phyloP scores from a whole-genome alignment of 2,329 filamentous ascomycete species.

The Xylaria sp. region DNA sequence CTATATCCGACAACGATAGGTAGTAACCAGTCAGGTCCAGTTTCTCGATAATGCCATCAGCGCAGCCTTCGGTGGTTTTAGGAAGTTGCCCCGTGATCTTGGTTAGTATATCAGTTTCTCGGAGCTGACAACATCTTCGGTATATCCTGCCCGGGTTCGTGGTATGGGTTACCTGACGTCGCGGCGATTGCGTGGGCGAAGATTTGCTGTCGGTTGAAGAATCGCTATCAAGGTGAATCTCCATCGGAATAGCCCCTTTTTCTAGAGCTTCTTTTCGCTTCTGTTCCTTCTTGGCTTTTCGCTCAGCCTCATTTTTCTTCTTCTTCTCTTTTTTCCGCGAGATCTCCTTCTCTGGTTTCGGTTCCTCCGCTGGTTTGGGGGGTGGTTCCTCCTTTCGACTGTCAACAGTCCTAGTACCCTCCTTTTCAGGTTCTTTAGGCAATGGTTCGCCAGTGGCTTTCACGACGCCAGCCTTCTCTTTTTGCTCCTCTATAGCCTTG shows the following conservation, averaged over 20 bases:
- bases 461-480: slow-evolving; percentile 57
- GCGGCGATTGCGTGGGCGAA: slow-evolving; percentile 52
- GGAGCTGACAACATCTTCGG: slow-evolving; percentile 89
- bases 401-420: slow-evolving; percentile 43
- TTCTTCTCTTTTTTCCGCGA: slow-evolving; percentile 94
- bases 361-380: slow-evolving; percentile 47
- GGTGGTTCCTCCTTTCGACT: slow-evolving; percentile 45
- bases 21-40: slow-evolving; percentile 87
- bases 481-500: slow-evolving; percentile 67
- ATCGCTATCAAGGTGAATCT: slow-evolving; percentile 78
- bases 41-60: slow-evolving; percentile 79
- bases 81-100: slow-evolving; percentile 90
- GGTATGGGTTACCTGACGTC: slow-evolving; percentile 75
- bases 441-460: slow-evolving; percentile 55
- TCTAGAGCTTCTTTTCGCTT: slow-evolving; percentile 85
- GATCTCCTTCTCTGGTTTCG: slow-evolving; percentile 53
- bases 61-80: slow-evolving; percentile 71
- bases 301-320: slow-evolving; percentile 91
- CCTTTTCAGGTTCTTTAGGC: slow-evolving; percentile 54
- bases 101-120: slow-evolving; percentile 91
- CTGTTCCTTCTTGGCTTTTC: slow-evolving; percentile 91
- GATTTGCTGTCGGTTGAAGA: slow-evolving; percentile 56
- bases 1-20: slow-evolving; percentile 82
- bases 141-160: slow-evolving; percentile 94
- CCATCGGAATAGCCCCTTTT: slow-evolving; percentile 86